phyloP scores from a whole-genome alignment of 2,329 filamentous ascomycete genomes.

The Mollisia scopiformis region DNA sequence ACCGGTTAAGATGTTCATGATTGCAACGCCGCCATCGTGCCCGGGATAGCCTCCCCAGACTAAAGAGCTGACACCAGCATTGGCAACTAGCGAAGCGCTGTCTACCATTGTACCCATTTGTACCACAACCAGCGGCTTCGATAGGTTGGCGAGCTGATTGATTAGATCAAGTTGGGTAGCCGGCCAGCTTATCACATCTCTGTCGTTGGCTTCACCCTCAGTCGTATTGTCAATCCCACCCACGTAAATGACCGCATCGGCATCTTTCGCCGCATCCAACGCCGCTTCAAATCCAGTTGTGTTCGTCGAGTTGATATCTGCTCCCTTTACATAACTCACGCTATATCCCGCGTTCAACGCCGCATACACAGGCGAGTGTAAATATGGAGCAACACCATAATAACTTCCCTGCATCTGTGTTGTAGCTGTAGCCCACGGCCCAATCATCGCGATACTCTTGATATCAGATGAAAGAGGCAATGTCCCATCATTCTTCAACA shows the following conservation, averaged over 20 bases:
- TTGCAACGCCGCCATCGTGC: constrained; percentile 58
- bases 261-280: constrained; percentile 42
- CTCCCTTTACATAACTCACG: constrained; percentile 41
- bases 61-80: constrained; percentile 52
- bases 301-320: constrained; percentile 37
- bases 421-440: constrained; percentile 27
- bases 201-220: constrained; percentile 39
- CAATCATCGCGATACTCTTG: constrained; percentile 28
- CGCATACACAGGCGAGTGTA: constrained; percentile 44
- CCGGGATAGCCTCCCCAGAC: constrained; percentile 64
- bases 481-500: constrained; percentile 31
- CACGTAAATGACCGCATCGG: constrained; percentile 56
- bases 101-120: constrained; percentile 58
- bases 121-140: constrained; percentile 54
- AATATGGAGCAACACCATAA: constrained; percentile 25
- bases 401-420: constrained; percentile 33
- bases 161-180: constrained; percentile 55
- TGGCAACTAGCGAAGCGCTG: constrained; percentile 46
- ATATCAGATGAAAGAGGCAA: constrained; percentile 19
- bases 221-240: constrained; percentile 57
- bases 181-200: constrained; percentile 51
- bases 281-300: constrained; percentile 35
- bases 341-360: constrained; percentile 40
- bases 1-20: constrained; percentile 58
- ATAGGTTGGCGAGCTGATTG: constrained; percentile 44